These are phyloP conservation scores for Aspergillus melleus DNA, from an alignment of 2,329 filamentous ascomycete species.

Conservation along the genomic window DNA sequence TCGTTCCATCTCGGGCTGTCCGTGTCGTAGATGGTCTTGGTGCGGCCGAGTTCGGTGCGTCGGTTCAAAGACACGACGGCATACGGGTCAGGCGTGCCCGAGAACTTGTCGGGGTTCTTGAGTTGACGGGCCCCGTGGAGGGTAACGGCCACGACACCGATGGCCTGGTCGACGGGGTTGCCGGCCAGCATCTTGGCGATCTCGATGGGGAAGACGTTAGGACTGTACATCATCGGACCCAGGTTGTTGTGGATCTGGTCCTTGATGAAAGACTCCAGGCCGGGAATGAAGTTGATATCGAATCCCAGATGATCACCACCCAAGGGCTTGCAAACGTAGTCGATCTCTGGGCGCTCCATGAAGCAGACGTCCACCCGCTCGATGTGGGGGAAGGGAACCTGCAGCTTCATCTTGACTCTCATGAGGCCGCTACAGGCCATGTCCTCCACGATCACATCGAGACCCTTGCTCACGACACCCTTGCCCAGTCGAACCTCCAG, in stretches of 20 bases:
- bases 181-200: slow-evolving; percentile 98
- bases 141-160: slow-evolving; percentile 89
- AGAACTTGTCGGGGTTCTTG: slow-evolving; percentile 94
- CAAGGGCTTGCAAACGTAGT: slow-evolving; percentile 97
- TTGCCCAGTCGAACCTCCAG: slow-evolving; percentile 94
- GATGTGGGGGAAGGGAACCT: slow-evolving; percentile 92
- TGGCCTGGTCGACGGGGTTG: slow-evolving; percentile 89
- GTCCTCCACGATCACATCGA: slow-evolving; percentile 97
- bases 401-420: slow-evolving; percentile 96
- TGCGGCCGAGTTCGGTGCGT: slow-evolving; percentile 77
- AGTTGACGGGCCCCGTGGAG: slow-evolving; percentile 88
- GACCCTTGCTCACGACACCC: slow-evolving; percentile 92
- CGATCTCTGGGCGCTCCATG: slow-evolving; percentile 81
- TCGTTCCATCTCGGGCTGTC: slow-evolving; percentile 92
- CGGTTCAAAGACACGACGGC: slow-evolving; percentile 80
- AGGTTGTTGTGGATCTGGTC: slow-evolving; percentile 95
- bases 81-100: slow-evolving; percentile 89
- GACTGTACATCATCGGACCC: slow-evolving; percentile 95
- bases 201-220: slow-evolving; percentile 97
- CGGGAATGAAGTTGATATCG: slow-evolving; percentile 98
- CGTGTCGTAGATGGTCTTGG: slow-evolving; percentile 83
- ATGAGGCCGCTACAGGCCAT: slow-evolving; percentile 95
- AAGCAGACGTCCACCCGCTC: slow-evolving; percentile 96
- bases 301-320: slow-evolving; percentile 95
- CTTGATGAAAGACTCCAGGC: slow-evolving; percentile 87